A percentile compares a stretch with the other conserved stretches of the same genome.
These are phyloP conservation scores for Phytophthora citricola DNA, from an alignment of 352 stramenopile species.

Conservation along the genomic window DNA sequence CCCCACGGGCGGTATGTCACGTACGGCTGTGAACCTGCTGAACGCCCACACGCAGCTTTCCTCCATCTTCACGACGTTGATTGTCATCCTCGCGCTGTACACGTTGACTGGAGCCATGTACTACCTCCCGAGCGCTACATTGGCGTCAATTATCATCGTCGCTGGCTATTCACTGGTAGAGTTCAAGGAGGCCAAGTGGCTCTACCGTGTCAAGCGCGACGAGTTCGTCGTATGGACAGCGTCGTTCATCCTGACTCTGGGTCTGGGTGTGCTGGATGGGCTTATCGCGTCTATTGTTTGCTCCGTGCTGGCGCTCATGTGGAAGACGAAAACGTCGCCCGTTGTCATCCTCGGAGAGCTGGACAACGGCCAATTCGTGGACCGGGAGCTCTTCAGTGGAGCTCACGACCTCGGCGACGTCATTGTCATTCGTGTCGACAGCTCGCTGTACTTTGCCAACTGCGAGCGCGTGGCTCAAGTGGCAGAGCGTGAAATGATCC, in stretches of 20 bases:
- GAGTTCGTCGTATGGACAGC: constrained; percentile 61
- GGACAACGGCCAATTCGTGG: constrained; percentile 45
- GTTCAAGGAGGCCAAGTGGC: constrained; percentile 83
- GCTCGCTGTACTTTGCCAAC: constrained; percentile 70
- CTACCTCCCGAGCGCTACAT: constrained; percentile 79
- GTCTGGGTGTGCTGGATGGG: constrained; percentile 53
- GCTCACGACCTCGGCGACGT: constrained; percentile 42
- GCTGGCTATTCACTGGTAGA: constrained; percentile 89
- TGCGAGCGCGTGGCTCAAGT: constrained; percentile 53
- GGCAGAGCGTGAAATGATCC: constrained; percentile 50
- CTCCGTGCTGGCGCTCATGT: constrained; percentile 62
- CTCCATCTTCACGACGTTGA: constrained; percentile 78
- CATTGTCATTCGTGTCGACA: constrained; percentile 57
- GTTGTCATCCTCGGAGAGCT: constrained; percentile 53
- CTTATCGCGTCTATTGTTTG: constrained; percentile 61
- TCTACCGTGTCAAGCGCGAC: constrained; percentile 69
- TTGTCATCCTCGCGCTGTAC: constrained; percentile 87
- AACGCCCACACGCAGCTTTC: constrained; percentile 85
- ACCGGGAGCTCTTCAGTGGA: constrained; percentile 43
- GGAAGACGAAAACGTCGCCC: constrained; percentile 53
- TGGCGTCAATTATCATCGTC: constrained; percentile 92
- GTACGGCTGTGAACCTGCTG: constrained; percentile 91
- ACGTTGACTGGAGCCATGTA: constrained; percentile 87
- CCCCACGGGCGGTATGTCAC: constrained; percentile 85
- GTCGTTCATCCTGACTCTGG: constrained; percentile 60